Conservation (phyloP, 805 yeast genomes). For the Saturnispora ahearnii region DNA sequence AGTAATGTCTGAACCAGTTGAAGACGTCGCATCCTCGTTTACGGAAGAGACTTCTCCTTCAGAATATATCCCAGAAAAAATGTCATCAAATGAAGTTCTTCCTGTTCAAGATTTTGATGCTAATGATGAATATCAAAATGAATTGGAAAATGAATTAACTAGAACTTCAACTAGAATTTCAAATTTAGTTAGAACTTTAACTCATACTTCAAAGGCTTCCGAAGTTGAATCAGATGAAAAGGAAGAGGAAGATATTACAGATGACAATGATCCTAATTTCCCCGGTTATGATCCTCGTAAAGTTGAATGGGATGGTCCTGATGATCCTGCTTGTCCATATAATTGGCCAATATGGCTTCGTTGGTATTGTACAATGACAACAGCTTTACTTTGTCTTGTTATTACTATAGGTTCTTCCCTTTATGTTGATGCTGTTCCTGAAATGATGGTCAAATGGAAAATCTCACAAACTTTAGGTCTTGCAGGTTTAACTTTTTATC, state of each 20-base stretch:
- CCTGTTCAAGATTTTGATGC: neutral
- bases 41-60: neutral
- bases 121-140: constrained; percentile 17
- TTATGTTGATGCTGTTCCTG: constrained; percentile 56
- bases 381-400: constrained; percentile 56
- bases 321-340: constrained; percentile 54
- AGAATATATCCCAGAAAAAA: neutral
- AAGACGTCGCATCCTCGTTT: too few relatives aligned
- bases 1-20: too few relatives aligned
- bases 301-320: constrained; percentile 51
- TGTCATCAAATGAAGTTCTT: neutral
- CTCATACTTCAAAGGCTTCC: constrained; percentile 9
- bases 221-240: constrained; percentile 8
- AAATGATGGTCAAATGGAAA: constrained; percentile 38
- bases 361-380: constrained; percentile 58
- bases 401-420: constrained; percentile 71
- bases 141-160: constrained; percentile 17
- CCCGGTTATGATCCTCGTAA: constrained; percentile 31
- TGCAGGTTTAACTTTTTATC: constrained; percentile 60
- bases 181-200: constrained; percentile 13
- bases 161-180: constrained; percentile 18
- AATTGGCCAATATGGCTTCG: constrained; percentile 59
- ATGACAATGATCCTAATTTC: constrained; percentile 17
- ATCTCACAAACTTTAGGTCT: constrained; percentile 52
- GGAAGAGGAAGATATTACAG: constrained; percentile 15